Evolutionary conservation across 345 rosid species (phyloP), one percentile per base, ranked within the genome.

Genomic region (Carallia brachiata): DNA sequence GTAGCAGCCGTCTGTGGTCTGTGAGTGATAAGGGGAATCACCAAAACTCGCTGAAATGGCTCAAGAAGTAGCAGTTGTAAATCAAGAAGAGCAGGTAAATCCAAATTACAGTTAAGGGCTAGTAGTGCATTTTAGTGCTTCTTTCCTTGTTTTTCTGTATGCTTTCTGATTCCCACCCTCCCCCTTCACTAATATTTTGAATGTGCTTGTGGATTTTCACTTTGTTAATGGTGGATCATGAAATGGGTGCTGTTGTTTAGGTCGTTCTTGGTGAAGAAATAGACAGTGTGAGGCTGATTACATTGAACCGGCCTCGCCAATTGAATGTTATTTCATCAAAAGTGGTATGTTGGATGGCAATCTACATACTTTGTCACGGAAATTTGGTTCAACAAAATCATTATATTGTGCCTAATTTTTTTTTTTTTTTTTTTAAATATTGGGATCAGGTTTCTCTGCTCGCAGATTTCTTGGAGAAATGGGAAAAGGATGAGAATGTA

Each of bases 261-360:
- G 95, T 88, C 82, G 87, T 93, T 82, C 72, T 90, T 60, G 90
- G 78, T 75, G 88, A 93, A 73, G 94, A 87, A 68, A 62, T 83
- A 67, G 88, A 79, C 53, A 70, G 52, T 65, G 90, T 84, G 47
- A 79, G 91, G 72, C 7, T 88, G 78, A 72, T 85, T 76, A 91
- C 87, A 44, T 80, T 93, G 75, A 93, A 93, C 84, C 83, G 88
- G 34, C 96, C 98, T 65, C 92, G 96, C 63, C 96, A 89, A 56
- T 73, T 91, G 70, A 93, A 93, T 83, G 90, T 88, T 74, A 93
- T 93, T 64, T 89, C 98, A 48, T 77, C 92, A 0, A 58, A 86
- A 83, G 90, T 91, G 94, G 98, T 91, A 81, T 67, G 74, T 69
- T 60, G 18, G 18, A 28, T 36, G n/a, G 62, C 63, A 69, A 69